These are phyloP conservation scores for Triadica sebifera DNA, from an alignment of 345 rosid species.

Conservation along the genomic window DNA sequence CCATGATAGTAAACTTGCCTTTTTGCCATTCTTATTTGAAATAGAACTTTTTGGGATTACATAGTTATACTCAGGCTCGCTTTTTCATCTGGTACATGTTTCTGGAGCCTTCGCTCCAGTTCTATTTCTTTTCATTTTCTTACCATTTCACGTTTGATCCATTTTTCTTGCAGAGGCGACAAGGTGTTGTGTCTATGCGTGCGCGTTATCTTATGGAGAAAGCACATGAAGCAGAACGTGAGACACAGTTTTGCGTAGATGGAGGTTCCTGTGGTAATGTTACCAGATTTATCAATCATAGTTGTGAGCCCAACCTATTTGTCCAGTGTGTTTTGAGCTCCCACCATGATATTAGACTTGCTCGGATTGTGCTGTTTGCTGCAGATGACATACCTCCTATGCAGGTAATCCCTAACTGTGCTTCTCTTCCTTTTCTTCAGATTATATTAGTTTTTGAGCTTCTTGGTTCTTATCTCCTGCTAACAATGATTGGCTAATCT, in stretches of 20 bases:
- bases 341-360: constrained; percentile 28
- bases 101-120: background rate
- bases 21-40: background rate
- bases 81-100: background rate
- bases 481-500: background rate
- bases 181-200: constrained; percentile 12
- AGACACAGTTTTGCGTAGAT: constrained; percentile 29
- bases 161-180: constrained; percentile 25
- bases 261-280: constrained; percentile 25
- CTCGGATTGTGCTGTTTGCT: constrained; percentile 31
- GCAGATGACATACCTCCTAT: constrained; percentile 29
- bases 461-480: background rate
- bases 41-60: background rate
- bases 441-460: background rate
- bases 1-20: too few relatives aligned
- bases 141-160: background rate
- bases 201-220: constrained; percentile 4
- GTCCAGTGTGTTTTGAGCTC: constrained; percentile 29
- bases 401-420: constrained; percentile 13
- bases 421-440: background rate
- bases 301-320: constrained; percentile 28
- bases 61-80: background rate
- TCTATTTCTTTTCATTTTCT: background rate
- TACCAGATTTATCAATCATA: constrained; percentile 32
- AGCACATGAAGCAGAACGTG: constrained; percentile 17